A percentile compares a stretch with the other conserved stretches of the same genome.
phyloP scores from a whole-genome alignment of 768 basidiomycete genomes.

The Gautieria morchelliformis region DNA sequence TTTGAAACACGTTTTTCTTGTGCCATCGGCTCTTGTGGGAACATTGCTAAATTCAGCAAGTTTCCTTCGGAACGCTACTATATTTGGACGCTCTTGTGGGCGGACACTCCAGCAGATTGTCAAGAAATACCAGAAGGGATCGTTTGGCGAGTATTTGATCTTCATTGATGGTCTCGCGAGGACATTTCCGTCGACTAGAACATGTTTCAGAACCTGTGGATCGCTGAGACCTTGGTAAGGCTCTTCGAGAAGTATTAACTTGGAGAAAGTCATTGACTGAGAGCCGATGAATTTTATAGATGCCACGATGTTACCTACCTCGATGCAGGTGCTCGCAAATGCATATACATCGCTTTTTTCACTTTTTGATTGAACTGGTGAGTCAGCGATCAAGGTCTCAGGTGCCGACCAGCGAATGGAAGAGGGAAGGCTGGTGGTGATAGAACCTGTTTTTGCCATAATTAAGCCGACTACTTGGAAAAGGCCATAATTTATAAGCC shows the following conservation, averaged over 20 bases:
- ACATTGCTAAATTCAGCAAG: neutral
- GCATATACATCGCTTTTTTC: conserved; percentile 2
- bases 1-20: too few relatives aligned
- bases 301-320: neutral
- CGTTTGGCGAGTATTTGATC: neutral
- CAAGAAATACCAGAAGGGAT: neutral
- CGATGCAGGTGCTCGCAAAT: neutral
- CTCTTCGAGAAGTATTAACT: neutral
- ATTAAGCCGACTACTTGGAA: neutral
- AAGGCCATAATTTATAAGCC: neutral
- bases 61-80: neutral
- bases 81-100: neutral
- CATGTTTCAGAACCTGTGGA: neutral
- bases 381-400: neutral
- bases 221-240: neutral
- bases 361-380: neutral
- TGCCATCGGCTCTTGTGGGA: too few relatives aligned
- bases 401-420: neutral
- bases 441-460: neutral
- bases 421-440: neutral
- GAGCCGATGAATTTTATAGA: neutral
- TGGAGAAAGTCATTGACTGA: neutral
- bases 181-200: neutral
- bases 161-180: neutral
- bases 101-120: neutral